A percentile compares a stretch with the other conserved stretches of the same genome.
Evolutionary conservation across 768 basidiomycete species (phyloP).

Genomic region (Cubamyces lactineus): DNA sequence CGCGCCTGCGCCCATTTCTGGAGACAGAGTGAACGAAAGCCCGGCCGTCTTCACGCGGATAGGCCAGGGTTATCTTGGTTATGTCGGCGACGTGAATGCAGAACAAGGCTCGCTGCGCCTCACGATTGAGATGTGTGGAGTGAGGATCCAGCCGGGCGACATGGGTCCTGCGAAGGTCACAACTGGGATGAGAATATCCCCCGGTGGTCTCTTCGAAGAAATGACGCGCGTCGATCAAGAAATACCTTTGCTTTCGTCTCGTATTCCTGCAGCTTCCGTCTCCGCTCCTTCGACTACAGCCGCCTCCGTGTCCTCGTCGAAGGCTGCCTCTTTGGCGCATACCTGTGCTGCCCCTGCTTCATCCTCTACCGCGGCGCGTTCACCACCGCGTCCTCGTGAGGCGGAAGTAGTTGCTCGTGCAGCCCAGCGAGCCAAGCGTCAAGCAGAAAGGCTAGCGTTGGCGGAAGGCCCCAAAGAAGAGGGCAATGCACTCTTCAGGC

Average conservation of each 20-base stretch:
- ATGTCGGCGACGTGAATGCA: slow-evolving; percentile 40
- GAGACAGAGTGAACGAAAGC: slow-evolving; percentile 27
- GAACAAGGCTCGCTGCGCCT: slow-evolving; percentile 29
- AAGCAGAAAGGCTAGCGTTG: slow-evolving; percentile 26
- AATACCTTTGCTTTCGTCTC: background rate
- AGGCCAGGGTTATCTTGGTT: slow-evolving; percentile 40
- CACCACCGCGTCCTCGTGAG: slow-evolving; percentile 7
- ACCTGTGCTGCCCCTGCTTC: background rate
- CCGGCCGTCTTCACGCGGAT: slow-evolving; percentile 27
- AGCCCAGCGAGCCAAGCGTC: slow-evolving; percentile 21
- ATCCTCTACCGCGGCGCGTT: background rate
- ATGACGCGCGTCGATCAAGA: background rate
- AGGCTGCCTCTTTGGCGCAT: background rate
- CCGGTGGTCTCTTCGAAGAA: background rate
- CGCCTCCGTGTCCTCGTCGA: too few species aligned
- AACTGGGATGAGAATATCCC: background rate
- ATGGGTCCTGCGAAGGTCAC: slow-evolving; percentile 6
- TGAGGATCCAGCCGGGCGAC: slow-evolving; percentile 16
- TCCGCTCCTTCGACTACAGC: background rate
- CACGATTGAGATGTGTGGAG: slow-evolving; percentile 25
- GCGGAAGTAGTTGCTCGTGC: slow-evolving; percentile 14
- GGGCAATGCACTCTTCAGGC: slow-evolving; percentile 49
- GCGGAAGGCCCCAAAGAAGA: slow-evolving; percentile 38
- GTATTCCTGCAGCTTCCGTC: background rate
- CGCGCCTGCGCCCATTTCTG: slow-evolving; percentile 7